Percentiles rank a stretch among this genome's conserved stretches.
phyloP scores from a whole-genome alignment of 2,329 filamentous ascomycete species.

The Penicillium paneum region DNA sequence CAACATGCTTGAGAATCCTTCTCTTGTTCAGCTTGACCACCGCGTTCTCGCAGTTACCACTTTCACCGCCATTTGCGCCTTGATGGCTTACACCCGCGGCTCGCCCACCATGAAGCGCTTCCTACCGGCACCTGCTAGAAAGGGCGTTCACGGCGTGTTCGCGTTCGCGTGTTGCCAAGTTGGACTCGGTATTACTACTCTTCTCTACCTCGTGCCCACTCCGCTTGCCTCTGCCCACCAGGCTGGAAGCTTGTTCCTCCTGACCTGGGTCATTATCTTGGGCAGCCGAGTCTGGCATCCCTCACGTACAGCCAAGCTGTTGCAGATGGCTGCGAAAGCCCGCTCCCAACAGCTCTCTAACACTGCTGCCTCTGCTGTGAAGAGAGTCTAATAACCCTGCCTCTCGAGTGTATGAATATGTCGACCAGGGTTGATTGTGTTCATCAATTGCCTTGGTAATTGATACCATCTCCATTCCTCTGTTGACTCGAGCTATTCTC shows the following conservation, averaged over 20 bases:
- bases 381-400: constrained; percentile 11
- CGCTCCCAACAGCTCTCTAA: constrained; percentile 27
- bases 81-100: constrained; percentile 77
- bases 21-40: constrained; percentile 92
- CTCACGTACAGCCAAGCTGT: constrained; percentile 58
- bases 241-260: constrained; percentile 78
- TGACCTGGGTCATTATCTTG: constrained; percentile 77
- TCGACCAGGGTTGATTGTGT: constrained; percentile 4
- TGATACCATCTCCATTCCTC: constrained; percentile 29
- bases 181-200: constrained; percentile 78
- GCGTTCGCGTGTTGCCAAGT: constrained; percentile 82
- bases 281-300: constrained; percentile 75
- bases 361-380: constrained; percentile 24
- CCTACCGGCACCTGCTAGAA: constrained; percentile 57
- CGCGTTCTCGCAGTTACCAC: constrained; percentile 87
- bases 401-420: constrained; percentile 17
- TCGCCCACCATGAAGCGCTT: constrained; percentile 60
- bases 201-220: constrained; percentile 90
- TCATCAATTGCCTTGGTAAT: constrained; percentile 3
- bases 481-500: background rate
- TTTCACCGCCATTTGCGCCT: constrained; percentile 72
- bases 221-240: constrained; percentile 88
- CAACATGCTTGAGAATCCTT: constrained; percentile 96
- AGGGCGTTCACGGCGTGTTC: constrained; percentile 73
- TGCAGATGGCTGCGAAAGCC: constrained; percentile 48